Percentiles rank a stretch among this genome's conserved stretches.
Conservation (phyloP, 352 stramenopile species). For the Phytophthora fragariae region DNA sequence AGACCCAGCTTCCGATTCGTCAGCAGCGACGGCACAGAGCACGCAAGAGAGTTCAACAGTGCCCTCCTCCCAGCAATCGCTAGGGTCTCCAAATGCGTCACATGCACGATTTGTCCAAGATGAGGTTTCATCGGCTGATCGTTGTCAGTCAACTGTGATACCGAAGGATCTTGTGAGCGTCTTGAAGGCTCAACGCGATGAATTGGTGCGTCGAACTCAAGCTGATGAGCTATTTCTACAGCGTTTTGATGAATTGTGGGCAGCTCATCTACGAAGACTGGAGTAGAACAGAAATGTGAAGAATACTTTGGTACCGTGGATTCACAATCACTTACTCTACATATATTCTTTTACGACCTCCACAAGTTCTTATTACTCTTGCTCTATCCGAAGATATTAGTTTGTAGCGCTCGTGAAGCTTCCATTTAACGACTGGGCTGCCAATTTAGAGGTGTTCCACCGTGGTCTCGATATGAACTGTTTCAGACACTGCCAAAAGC, state of each 20-base stretch:
- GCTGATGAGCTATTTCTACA: no score
- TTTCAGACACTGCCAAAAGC: background rate
- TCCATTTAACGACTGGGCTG: background rate
- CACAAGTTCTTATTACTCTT: no score
- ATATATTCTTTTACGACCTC: no score
- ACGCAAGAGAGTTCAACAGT: background rate
- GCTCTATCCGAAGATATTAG: no score
- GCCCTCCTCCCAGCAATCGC: background rate
- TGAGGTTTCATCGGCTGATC: background rate
- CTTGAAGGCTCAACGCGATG: slow-evolving; percentile 1
- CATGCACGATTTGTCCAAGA: background rate
- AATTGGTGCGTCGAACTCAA: background rate
- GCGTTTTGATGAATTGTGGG: no score
- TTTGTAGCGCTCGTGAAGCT: background rate
- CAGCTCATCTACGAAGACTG: no score
- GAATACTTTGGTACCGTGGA: no score
- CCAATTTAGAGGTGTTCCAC: background rate
- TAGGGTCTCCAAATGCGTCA: background rate
- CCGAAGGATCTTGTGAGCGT: background rate
- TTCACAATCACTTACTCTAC: no score
- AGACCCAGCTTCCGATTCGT: background rate
- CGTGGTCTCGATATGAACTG: background rate
- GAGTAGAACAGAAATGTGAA: no score
- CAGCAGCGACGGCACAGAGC: background rate
- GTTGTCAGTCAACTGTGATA: background rate